These are phyloP conservation scores for Vigna radiata DNA, from an alignment of 306 rosid genomes.

Conservation along the genomic window DNA sequence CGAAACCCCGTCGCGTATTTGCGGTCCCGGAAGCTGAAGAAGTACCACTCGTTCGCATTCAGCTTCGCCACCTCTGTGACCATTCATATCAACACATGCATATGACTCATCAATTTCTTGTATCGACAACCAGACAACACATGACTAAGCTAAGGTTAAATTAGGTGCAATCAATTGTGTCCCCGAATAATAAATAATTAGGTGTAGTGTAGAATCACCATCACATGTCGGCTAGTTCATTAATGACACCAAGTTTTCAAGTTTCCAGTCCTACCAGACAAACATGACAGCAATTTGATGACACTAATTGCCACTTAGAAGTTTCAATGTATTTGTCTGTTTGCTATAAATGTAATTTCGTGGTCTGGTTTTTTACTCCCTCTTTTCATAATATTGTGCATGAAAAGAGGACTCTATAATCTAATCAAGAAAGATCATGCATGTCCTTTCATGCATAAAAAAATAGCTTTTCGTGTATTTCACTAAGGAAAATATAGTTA, in stretches of 20 bases:
- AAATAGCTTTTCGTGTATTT: slow-evolving; percentile 15
- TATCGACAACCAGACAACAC: slow-evolving; percentile 21
- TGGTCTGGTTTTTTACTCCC: background rate
- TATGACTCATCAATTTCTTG: background rate
- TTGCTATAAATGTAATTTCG: slow-evolving; percentile 40
- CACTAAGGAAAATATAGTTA: slow-evolving; percentile 18
- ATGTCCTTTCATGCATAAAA: slow-evolving; percentile 28
- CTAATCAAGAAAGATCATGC: slow-evolving; percentile 40
- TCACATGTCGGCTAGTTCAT: slow-evolving; percentile 49
- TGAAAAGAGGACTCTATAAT: slow-evolving; percentile 34
- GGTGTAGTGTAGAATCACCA: slow-evolving; percentile 42
- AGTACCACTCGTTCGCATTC: slow-evolving; percentile 91
- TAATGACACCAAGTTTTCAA: slow-evolving; percentile 30
- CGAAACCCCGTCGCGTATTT: slow-evolving; percentile 93
- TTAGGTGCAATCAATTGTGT: slow-evolving; percentile 22
- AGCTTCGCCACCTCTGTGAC: slow-evolving; percentile 90
- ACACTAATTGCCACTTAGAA: slow-evolving; percentile 15
- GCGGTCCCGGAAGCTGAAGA: slow-evolving; percentile 93
- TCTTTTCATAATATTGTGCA: background rate
- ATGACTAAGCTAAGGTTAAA: slow-evolving; percentile 32
- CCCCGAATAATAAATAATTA: slow-evolving; percentile 9
- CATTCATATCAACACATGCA: background rate
- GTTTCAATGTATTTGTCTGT: slow-evolving; percentile 36
- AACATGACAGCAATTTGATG: slow-evolving; percentile 39
- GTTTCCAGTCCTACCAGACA: slow-evolving; percentile 39